Conservation (phyloP, 2,329 filamentous ascomycete species). For the Fonsecaea pedrosoi region DNA sequence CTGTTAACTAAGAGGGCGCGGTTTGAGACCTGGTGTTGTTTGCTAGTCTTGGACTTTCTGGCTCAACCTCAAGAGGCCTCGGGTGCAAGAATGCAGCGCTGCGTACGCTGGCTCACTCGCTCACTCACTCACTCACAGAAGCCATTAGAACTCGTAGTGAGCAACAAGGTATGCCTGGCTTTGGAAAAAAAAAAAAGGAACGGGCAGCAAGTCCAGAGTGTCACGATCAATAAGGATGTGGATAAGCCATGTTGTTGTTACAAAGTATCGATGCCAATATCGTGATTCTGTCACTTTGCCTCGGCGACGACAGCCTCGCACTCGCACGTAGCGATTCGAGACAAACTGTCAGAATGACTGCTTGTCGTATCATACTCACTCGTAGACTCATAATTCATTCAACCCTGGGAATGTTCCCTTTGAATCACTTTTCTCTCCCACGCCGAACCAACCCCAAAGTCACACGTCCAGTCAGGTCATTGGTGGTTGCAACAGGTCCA, state of each 20-base stretch:
- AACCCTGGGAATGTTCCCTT: neutral
- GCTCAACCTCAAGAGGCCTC: too few relatives aligned
- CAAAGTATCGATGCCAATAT: neutral
- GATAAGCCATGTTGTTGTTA: neutral
- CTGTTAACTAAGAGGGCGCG: too few relatives aligned
- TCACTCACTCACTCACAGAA: too few relatives aligned
- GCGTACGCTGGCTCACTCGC: too few relatives aligned
- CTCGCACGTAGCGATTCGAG: neutral
- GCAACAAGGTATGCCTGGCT: too few relatives aligned
- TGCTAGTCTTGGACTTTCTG: too few relatives aligned
- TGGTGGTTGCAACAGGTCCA: neutral
- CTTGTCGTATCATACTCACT: neutral
- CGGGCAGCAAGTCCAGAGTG: too few relatives aligned
- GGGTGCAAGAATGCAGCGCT: too few relatives aligned
- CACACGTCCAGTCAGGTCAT: neutral
- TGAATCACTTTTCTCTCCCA: neutral
- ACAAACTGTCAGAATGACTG: neutral
- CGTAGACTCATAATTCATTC: slow-evolving; percentile 11
- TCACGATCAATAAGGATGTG: too few relatives aligned
- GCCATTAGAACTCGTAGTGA: too few relatives aligned
- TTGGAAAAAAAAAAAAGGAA: too few relatives aligned
- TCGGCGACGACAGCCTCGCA: neutral
- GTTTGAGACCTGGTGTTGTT: too few relatives aligned
- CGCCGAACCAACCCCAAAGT: neutral
- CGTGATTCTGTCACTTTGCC: neutral